Conservation (phyloP, 2,329 filamentous ascomycete species). For the Alternaria postmessia region DNA sequence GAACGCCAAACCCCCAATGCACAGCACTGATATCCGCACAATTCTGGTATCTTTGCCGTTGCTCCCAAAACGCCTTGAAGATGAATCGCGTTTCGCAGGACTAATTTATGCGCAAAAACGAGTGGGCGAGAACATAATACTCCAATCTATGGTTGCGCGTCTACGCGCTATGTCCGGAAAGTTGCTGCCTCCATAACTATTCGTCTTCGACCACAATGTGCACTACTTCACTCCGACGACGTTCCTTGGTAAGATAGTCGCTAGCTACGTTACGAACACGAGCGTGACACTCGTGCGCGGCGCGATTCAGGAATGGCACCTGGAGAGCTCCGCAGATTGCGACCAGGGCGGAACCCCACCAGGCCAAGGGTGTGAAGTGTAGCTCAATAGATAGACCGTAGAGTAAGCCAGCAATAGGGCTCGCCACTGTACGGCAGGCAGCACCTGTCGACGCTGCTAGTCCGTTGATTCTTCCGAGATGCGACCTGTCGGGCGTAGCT, state of each 20-base stretch:
- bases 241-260: slow-evolving; percentile 30
- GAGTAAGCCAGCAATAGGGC: slow-evolving; percentile 71
- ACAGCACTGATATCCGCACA: neutral
- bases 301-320: slow-evolving; percentile 63
- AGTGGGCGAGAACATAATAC: neutral
- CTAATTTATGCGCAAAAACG: slow-evolving; percentile 2
- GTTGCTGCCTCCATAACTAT: slow-evolving; percentile 3
- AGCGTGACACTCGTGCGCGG: slow-evolving; percentile 49
- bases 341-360: slow-evolving; percentile 67
- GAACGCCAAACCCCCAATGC: slow-evolving; percentile 6
- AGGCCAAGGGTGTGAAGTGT: slow-evolving; percentile 68
- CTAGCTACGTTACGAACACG: slow-evolving; percentile 35
- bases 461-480: slow-evolving; percentile 75
- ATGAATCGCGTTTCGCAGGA: neutral
- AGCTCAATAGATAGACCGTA: slow-evolving; percentile 68
- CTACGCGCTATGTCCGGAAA: neutral
- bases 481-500: slow-evolving; percentile 68
- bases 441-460: slow-evolving; percentile 76
- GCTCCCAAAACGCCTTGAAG: slow-evolving; percentile 9
- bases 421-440: slow-evolving; percentile 72
- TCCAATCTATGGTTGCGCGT: neutral
- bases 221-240: slow-evolving; percentile 29
- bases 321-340: slow-evolving; percentile 65
- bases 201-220: slow-evolving; percentile 38
- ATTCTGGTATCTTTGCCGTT: slow-evolving; percentile 8